These are phyloP conservation scores for Panaeolus cyanescens DNA, from an alignment of 768 basidiomycete species.

Conservation along the genomic window DNA sequence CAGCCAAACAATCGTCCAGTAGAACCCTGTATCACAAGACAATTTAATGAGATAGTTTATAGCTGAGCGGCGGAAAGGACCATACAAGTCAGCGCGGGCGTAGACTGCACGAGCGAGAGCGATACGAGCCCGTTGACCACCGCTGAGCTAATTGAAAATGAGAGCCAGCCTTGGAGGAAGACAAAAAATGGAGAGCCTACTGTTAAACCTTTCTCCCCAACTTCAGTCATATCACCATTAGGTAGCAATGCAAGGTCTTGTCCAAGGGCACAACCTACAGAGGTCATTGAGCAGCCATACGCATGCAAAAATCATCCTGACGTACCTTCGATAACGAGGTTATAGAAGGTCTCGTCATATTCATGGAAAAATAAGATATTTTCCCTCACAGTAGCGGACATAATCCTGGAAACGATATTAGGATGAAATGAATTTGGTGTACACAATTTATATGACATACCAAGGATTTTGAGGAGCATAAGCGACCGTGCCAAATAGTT, in stretches of 20 bases:
- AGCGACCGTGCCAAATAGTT: slow-evolving; percentile 68
- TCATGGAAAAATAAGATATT: slow-evolving; percentile 93
- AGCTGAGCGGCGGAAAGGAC: slow-evolving; percentile 1
- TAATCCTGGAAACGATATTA: slow-evolving; percentile 56
- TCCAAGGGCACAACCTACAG: slow-evolving; percentile 77
- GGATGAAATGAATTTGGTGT: not conserved
- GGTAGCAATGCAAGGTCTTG: slow-evolving; percentile 80
- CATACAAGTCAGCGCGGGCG: slow-evolving; percentile 85
- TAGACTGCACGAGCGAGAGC: slow-evolving; percentile 89
- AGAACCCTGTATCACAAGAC: slow-evolving; percentile 48
- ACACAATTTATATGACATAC: slow-evolving; percentile 35
- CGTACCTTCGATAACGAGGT: slow-evolving; percentile 77
- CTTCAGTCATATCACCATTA: slow-evolving; percentile 82
- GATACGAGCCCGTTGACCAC: slow-evolving; percentile 84
- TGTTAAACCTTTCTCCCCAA: slow-evolving; percentile 76
- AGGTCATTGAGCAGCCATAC: not conserved
- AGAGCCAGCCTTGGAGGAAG: not conserved
- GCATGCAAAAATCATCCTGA: not conserved
- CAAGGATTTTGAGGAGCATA: slow-evolving; percentile 91
- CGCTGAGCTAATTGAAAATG: slow-evolving; percentile 54
- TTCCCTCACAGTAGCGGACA: slow-evolving; percentile 83
- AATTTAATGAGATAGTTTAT: slow-evolving; percentile 3
- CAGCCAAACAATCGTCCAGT: slow-evolving; percentile 88
- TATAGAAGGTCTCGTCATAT: slow-evolving; percentile 85
- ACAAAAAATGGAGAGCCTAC: not conserved